Percentiles rank a stretch among this genome's conserved stretches.
Conservation (phyloP, 108 stramenopile genomes). For the Cyclotella sp. region DNA sequence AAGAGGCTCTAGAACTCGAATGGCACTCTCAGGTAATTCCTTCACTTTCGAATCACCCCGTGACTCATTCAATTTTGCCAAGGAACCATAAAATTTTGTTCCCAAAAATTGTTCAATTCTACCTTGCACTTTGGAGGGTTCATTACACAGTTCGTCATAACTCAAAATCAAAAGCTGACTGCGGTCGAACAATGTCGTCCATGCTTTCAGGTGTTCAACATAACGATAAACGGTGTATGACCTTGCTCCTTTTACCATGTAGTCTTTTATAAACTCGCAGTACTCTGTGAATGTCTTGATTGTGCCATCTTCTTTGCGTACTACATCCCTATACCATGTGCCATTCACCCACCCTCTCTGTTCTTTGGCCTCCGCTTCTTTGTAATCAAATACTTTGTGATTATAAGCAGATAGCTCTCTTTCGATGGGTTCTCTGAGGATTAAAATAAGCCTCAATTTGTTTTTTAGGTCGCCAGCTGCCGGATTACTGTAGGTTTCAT, state of each 20-base stretch:
- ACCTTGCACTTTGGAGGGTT: background rate
- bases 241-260: background rate
- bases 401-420: constrained; percentile 26
- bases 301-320: constrained; percentile 3
- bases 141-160: constrained; percentile 21
- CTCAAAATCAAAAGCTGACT: constrained; percentile 22
- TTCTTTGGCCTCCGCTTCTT: background rate
- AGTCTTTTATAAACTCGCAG: constrained; percentile 4
- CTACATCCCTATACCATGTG: constrained; percentile 26
- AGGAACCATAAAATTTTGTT: background rate
- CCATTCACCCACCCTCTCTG: background rate
- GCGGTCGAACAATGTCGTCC: constrained; percentile 18
- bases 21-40: background rate
- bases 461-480: background rate
- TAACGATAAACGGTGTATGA: constrained; percentile 4
- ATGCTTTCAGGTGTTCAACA: constrained; percentile 17
- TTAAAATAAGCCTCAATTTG: constrained; percentile 28
- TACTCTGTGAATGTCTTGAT: constrained; percentile 38
- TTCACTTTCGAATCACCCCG: background rate
- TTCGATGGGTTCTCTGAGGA: constrained; percentile 31
- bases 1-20: background rate
- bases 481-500: constrained; percentile 2
- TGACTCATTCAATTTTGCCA: background rate
- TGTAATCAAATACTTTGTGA: constrained; percentile 21
- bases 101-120: constrained; percentile 12